These are phyloP conservation scores for Saccharomyces uvarum DNA, from an alignment of 1,139 yeast genomes.

Conservation along the genomic window DNA sequence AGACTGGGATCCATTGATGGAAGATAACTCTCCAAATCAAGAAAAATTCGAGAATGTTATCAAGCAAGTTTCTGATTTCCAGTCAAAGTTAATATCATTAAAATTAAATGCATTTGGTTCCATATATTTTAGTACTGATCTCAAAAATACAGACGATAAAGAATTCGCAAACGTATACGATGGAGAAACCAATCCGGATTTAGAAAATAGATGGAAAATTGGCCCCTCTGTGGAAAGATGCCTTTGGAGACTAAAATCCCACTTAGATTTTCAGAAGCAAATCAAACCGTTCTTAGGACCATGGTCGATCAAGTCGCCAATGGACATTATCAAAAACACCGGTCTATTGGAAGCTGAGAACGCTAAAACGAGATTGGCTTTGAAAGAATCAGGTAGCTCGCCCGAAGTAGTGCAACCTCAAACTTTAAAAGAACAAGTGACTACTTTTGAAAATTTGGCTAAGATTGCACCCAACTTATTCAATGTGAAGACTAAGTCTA, in stretches of 20 bases:
- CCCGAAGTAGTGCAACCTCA: constrained; percentile 36
- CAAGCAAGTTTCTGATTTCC: constrained; percentile 56
- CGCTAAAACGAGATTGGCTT: constrained; percentile 46
- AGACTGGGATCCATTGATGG: constrained; percentile 78
- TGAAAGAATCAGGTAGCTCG: constrained; percentile 49
- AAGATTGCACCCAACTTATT: constrained; percentile 49
- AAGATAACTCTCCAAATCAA: constrained; percentile 33
- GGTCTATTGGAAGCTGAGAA: constrained; percentile 64
- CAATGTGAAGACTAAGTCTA: constrained; percentile 42
- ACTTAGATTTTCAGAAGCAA: constrained; percentile 39
- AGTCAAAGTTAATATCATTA: constrained; percentile 42
- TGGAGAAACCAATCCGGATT: constrained; percentile 49
- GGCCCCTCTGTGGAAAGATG: constrained; percentile 84
- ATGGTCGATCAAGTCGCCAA: constrained; percentile 53
- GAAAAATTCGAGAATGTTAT: constrained; percentile 48
- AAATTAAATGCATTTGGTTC: constrained; percentile 74
- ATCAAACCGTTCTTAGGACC: constrained; percentile 52
- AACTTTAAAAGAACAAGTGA: constrained; percentile 42
- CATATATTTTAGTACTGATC: constrained; percentile 46
- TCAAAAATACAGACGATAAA: constrained; percentile 35
- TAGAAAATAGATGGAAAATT: constrained; percentile 71
- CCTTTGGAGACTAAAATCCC: constrained; percentile 60
- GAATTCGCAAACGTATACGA: constrained; percentile 49
- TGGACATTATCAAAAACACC: constrained; percentile 53
- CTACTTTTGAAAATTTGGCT: constrained; percentile 52